phyloP scores from a whole-genome alignment of 2,329 filamentous ascomycete species.

The Elsinoe batatas region DNA sequence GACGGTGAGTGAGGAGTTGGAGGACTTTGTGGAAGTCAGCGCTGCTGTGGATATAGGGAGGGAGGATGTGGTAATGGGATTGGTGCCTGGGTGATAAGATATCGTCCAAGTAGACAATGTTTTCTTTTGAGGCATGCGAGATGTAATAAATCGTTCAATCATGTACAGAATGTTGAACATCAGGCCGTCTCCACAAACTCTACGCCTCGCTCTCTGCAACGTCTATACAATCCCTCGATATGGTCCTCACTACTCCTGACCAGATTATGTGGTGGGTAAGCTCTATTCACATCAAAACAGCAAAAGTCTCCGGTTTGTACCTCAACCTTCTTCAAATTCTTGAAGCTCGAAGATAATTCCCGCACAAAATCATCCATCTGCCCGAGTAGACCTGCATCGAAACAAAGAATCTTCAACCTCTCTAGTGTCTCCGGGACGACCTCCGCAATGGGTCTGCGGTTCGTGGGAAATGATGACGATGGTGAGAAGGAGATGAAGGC shows the following conservation, averaged over 20 bases:
- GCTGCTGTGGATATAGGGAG: slow-evolving; percentile 63
- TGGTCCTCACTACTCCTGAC: slow-evolving; percentile 9
- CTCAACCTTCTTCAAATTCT: neutral
- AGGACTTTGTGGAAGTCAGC: slow-evolving; percentile 90
- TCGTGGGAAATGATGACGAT: neutral
- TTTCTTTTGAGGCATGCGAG: too few relatives aligned
- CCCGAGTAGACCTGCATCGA: neutral
- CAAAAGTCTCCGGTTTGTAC: slow-evolving; percentile 2
- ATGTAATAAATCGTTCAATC: neutral
- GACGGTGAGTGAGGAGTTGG: slow-evolving; percentile 89
- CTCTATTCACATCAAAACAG: slow-evolving; percentile 1
- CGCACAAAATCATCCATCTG: slow-evolving; percentile 10
- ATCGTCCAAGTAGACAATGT: too few relatives aligned
- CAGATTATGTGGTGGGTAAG: slow-evolving; percentile 7
- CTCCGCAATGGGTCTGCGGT: neutral
- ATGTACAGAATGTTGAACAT: neutral
- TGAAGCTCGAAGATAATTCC: neutral
- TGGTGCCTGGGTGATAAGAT: neutral
- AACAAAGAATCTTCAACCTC: neutral
- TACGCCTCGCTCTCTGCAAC: neutral
- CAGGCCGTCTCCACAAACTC: slow-evolving; percentile 11
- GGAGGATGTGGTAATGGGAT: slow-evolving; percentile 15
- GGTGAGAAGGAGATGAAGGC: slow-evolving; percentile 1
- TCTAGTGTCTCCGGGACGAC: neutral
- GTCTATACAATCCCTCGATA: slow-evolving; percentile 1